Evolutionary conservation across 768 basidiomycete species (phyloP).

Genomic region (Gelatoporia subvermispora): DNA sequence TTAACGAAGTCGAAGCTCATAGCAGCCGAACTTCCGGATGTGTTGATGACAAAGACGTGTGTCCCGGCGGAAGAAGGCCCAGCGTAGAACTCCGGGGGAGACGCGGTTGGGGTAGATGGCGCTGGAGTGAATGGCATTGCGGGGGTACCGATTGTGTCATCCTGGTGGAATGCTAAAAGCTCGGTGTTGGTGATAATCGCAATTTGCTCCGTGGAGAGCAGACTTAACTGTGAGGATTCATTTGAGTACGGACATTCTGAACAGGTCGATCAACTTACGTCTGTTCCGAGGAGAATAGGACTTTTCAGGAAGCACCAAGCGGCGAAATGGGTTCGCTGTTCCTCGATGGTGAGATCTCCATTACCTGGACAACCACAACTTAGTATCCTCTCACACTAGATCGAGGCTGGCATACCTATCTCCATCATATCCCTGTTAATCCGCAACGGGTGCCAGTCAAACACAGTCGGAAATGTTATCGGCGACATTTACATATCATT

Average conservation of each 20-base stretch:
- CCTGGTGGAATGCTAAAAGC: slow-evolving; percentile 53
- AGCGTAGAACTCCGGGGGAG: slow-evolving; percentile 49
- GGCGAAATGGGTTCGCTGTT: slow-evolving; percentile 55
- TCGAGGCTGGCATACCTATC: slow-evolving; percentile 25
- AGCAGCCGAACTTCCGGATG: slow-evolving; percentile 29
- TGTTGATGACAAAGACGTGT: slow-evolving; percentile 55
- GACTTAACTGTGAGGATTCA: slow-evolving; percentile 33
- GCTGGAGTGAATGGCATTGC: slow-evolving; percentile 44
- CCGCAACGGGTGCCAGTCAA: not conserved
- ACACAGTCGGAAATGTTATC: not conserved
- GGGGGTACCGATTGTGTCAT: slow-evolving; percentile 38
- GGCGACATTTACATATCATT: slow-evolving; percentile 42
- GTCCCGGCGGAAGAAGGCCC: slow-evolving; percentile 44
- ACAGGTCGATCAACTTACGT: slow-evolving; percentile 17
- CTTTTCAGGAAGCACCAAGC: slow-evolving; percentile 56
- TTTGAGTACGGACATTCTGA: not conserved
- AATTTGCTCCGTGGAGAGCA: slow-evolving; percentile 36
- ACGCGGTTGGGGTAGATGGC: slow-evolving; percentile 33
- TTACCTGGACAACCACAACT: slow-evolving; percentile 41
- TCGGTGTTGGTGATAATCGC: slow-evolving; percentile 47
- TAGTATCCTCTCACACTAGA: slow-evolving; percentile 5
- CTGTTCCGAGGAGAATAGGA: slow-evolving; percentile 44
- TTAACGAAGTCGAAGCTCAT: slow-evolving; percentile 43
- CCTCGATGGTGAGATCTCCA: slow-evolving; percentile 42
- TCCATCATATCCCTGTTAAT: slow-evolving; percentile 44